phyloP scores from a whole-genome alignment of 345 rosid genomes.

The Rhizophora mangle region DNA sequence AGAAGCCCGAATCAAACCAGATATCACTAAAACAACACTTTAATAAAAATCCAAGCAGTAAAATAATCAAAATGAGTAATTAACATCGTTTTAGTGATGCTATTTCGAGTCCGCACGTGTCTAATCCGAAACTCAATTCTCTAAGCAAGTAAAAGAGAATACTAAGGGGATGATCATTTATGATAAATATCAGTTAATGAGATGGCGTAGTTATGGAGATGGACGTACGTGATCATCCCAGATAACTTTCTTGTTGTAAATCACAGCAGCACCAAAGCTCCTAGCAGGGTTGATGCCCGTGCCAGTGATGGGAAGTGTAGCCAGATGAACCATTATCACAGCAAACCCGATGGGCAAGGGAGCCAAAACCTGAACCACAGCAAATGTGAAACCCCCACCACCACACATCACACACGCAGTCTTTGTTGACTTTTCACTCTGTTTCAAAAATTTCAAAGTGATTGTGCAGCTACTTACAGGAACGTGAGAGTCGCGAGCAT shows the following conservation, averaged over 20 bases:
- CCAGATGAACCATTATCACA: conserved; percentile 9
- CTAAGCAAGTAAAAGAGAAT: no score
- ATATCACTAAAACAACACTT: no score
- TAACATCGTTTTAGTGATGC: no score
- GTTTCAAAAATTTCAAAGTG: no score
- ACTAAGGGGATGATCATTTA: no score
- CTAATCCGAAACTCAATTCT: no score
- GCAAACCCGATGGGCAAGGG: conserved; percentile 15
- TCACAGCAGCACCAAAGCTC: conserved; percentile 12
- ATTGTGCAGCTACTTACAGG: not conserved
- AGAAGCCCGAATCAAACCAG: no score
- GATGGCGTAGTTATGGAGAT: not conserved
- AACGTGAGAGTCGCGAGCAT: conserved; percentile 12
- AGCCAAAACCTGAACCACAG: conserved; percentile 11
- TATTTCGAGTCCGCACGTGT: no score
- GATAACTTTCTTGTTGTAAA: conserved; percentile 1
- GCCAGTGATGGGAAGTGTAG: conserved; percentile 12
- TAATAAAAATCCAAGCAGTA: no score
- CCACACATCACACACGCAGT: not conserved
- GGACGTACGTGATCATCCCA: conserved; percentile 3
- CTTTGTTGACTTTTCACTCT: not conserved
- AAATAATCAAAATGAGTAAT: no score
- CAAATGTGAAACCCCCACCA: not conserved
- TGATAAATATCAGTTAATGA: not conserved
- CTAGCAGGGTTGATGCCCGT: conserved; percentile 15